A percentile compares a stretch with the other conserved stretches of the same genome.
Conservation (phyloP, 495 filamentous ascomycete species). For the Hypoxylon intermedium region DNA sequence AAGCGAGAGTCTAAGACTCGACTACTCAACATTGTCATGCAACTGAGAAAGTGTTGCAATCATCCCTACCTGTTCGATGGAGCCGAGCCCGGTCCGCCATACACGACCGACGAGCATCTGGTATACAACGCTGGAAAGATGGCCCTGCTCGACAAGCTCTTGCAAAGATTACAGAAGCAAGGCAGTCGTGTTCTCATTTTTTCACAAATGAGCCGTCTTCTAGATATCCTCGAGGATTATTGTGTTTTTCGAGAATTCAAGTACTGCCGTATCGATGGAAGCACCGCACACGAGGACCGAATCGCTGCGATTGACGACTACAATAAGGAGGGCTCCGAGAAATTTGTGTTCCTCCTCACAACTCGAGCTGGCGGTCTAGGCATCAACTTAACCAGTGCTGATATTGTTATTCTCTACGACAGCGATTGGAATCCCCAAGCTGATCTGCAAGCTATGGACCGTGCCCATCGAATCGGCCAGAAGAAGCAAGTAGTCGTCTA, state of each 20-base stretch:
- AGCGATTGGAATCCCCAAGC: slow-evolving; percentile 99
- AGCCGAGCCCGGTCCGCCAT: slow-evolving; percentile 95
- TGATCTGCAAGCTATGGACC: slow-evolving; percentile 98
- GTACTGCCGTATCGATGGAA: slow-evolving; percentile 97
- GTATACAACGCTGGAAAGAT: slow-evolving; percentile 95
- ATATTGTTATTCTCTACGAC: slow-evolving; percentile 98
- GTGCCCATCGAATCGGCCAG: slow-evolving; percentile 97
- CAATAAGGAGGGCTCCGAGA: slow-evolving; percentile 93
- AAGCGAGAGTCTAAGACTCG: slow-evolving; percentile 99
- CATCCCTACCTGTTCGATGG: slow-evolving; percentile 99
- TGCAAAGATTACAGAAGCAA: slow-evolving; percentile 80
- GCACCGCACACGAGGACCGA: slow-evolving; percentile 96
- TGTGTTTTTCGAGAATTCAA: slow-evolving; percentile 93
- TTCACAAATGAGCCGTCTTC: slow-evolving; percentile 97
- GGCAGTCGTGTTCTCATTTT: slow-evolving; percentile 96
- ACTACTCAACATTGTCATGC: slow-evolving; percentile 99
- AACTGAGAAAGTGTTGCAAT: slow-evolving; percentile 98
- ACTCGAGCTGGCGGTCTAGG: slow-evolving; percentile 96
- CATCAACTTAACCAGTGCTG: slow-evolving; percentile 94
- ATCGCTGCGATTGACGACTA: slow-evolving; percentile 98
- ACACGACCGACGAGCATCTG: slow-evolving; percentile 97
- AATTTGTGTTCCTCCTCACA: slow-evolving; percentile 97
- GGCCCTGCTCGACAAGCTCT: slow-evolving; percentile 93
- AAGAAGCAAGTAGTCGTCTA: slow-evolving; percentile 98
- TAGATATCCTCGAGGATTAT: slow-evolving; percentile 98